phyloP scores from a whole-genome alignment of 2,329 filamentous ascomycete species.

The Penicillium sp. region DNA sequence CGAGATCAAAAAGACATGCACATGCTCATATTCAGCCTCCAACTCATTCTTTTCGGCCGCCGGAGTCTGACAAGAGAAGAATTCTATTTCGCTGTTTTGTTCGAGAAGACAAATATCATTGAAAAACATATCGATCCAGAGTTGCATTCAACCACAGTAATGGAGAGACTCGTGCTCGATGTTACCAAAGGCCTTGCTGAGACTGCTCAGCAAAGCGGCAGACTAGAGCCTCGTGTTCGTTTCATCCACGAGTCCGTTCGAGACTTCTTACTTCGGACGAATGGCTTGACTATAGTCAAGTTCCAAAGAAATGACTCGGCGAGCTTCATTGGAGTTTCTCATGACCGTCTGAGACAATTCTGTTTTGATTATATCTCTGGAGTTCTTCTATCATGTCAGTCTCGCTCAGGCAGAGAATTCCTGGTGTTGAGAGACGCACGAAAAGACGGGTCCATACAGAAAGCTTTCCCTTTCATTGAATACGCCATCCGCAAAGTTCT shows the following conservation, averaged over 20 bases:
- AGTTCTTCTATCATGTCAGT: constrained; percentile 1
- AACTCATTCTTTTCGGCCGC: constrained; percentile 58
- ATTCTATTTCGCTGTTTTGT: constrained; percentile 51
- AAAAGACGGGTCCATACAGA: constrained; percentile 20
- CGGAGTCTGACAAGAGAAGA: constrained; percentile 36
- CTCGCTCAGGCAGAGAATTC: constrained; percentile 17
- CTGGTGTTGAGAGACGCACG: constrained; percentile 15
- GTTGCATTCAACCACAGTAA: constrained; percentile 24
- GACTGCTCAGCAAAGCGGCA: constrained; percentile 34
- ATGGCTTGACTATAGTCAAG: constrained; percentile 34
- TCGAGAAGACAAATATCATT: constrained; percentile 19
- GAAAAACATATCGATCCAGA: constrained; percentile 2
- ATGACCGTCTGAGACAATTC: constrained; percentile 50
- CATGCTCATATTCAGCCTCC: constrained; percentile 51
- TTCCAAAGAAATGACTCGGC: constrained; percentile 3
- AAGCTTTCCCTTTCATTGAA: constrained; percentile 50
- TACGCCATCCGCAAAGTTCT: constrained; percentile 27
- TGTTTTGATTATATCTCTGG: constrained; percentile 48
- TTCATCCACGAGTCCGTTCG: constrained; percentile 50
- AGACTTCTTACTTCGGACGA: constrained; percentile 47
- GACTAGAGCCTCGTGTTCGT: constrained; percentile 44
- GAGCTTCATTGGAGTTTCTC: constrained; percentile 37
- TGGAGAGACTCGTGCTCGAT: constrained; percentile 42
- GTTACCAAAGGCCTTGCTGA: constrained; percentile 59
- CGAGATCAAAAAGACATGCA: constrained; percentile 51